A percentile compares a stretch with the other conserved stretches of the same genome.
phyloP scores from a whole-genome alignment of 176 grass and related monocot genomes.

The Carex scoparia region DNA sequence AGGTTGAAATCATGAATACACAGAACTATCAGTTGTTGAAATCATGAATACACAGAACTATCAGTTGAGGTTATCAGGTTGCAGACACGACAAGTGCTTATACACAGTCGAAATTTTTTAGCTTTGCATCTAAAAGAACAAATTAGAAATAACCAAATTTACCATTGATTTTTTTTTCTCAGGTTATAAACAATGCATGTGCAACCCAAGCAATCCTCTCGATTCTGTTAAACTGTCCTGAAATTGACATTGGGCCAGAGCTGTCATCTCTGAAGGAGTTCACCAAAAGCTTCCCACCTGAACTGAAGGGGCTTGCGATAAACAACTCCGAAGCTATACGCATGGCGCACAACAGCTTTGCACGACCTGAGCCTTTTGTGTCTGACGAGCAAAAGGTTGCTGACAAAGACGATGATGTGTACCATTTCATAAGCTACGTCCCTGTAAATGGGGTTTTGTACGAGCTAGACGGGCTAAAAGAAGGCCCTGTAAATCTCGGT shows the following conservation, averaged over 20 bases:
- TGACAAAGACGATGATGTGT: conserved; percentile 77
- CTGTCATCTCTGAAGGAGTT: conserved; percentile 80
- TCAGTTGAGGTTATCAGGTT: neutral
- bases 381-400: conserved; percentile 66
- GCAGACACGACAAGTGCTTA: neutral
- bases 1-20: neutral
- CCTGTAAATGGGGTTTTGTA: conserved; percentile 79
- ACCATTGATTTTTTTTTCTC: conserved; percentile 1
- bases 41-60: neutral
- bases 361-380: conserved; percentile 78
- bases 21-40: neutral
- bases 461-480: conserved; percentile 92
- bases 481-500: conserved; percentile 76
- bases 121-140: neutral
- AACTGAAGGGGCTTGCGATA: conserved; percentile 87
- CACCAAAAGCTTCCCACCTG: conserved; percentile 74
- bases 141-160: neutral
- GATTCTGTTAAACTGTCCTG: conserved; percentile 67
- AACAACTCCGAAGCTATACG: conserved; percentile 83
- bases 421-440: conserved; percentile 93
- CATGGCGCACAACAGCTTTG: conserved; percentile 63
- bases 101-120: neutral
- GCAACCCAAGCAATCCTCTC: conserved; percentile 97
- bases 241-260: conserved; percentile 67
- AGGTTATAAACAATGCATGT: conserved; percentile 96